Conservation (phyloP, 495 filamentous ascomycete species). For the Hypoxylon intermedium region DNA sequence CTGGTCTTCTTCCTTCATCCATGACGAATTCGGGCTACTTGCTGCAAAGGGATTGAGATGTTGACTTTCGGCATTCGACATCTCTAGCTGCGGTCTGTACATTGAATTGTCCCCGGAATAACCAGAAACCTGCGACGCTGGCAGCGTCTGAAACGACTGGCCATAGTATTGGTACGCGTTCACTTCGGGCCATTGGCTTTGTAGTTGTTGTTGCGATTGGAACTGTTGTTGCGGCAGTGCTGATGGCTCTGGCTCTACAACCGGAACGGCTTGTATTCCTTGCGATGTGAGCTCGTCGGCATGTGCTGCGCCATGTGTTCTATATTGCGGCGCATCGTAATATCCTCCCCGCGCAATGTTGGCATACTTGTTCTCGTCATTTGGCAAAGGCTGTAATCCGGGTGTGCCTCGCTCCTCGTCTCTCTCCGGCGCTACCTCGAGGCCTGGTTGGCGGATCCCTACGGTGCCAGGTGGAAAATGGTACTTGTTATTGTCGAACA, state of each 20-base stretch:
- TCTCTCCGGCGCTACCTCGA: conserved; percentile 10
- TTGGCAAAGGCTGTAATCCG: conserved; percentile 15
- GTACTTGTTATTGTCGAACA: conserved; percentile 27
- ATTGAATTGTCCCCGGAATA: conserved; percentile 12
- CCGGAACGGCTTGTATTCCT: conserved; percentile 15
- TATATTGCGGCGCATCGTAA: conserved; percentile 4
- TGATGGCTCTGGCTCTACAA: background rate
- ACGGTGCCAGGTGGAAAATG: conserved; percentile 14
- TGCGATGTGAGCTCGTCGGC: conserved; percentile 19
- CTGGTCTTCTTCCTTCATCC: conserved; percentile 6
- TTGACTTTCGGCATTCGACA: conserved; percentile 11
- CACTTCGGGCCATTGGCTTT: conserved; percentile 2
- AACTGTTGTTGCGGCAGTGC: conserved; percentile 5
- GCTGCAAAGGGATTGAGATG: conserved; percentile 3
- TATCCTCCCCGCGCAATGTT: background rate
- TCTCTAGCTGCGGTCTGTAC: background rate
- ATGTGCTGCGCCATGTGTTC: conserved; percentile 9
- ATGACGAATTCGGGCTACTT: conserved; percentile 4
- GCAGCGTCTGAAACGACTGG: conserved; percentile 15
- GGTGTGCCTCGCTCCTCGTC: conserved; percentile 25
- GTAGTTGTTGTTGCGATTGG: background rate
- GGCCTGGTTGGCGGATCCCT: conserved; percentile 3
- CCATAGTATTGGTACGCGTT: conserved; percentile 15
- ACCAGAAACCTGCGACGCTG: conserved; percentile 18
- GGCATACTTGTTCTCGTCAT: conserved; percentile 25